Evolutionary conservation across 345 rosid genomes (phyloP), one percentile per base, ranked within the genome.

Genomic region (Pelargonium nanum): DNA sequence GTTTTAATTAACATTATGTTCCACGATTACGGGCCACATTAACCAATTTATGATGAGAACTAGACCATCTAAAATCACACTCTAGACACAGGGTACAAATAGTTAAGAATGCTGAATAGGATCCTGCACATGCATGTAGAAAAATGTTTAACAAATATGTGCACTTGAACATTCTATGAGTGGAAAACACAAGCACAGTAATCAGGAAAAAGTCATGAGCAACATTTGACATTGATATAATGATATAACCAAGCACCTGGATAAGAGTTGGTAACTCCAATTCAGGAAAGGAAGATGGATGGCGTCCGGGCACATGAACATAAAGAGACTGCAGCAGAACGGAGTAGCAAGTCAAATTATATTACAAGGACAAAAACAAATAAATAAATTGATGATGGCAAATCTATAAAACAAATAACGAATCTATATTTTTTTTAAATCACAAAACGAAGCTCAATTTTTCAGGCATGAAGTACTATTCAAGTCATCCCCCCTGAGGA

Each of bases 231-330:
- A 2, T 10, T 23, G 21, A 13, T 19, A 57, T 57, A 23, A 60
- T 26, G 53, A 19, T 51, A 26, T 23, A 54, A 58, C 55, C 28
- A 61, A 56, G 40, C 81, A 89, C 98, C 94, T 92, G 98, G 62
- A 89, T 63, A 72, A 89, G 78, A 45, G 97, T 85, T 54, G 95
- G 97, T 71, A 92, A 70, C 78, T 92, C 98, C 80, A 92, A 68
- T 40, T 92, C 98, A 20, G 91, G 78, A 81, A 72, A 87, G 59
- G 93, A 76, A 70, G 92, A 78, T 63, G 87, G 89, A 77, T 82
- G 87, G 53, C 84, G 83, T 63, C 93, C 80, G 65, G 97, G 97
- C 65, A 92, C 79, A 72, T 92, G 98, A 66, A 92, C 79, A 79
- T 78, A 85, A 71, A 92, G 86, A 68, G 82, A 79, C 98, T 89